Conservation (phyloP, 768 basidiomycete species). For the Infundibulicybe gibba region DNA sequence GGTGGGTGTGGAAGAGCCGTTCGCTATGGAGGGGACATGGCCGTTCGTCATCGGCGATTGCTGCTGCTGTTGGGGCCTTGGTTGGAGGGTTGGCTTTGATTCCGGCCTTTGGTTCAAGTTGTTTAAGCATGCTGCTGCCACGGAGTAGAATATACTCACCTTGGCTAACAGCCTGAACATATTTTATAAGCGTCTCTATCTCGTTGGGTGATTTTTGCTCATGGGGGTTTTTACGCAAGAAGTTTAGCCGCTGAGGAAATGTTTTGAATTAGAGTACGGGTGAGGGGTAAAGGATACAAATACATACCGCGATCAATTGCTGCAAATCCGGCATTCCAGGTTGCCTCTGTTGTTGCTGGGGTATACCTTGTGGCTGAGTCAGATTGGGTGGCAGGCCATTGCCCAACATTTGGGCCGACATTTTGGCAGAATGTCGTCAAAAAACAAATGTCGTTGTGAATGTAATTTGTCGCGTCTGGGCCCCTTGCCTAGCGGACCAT, state of each 20-base stretch:
- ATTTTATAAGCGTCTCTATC: constrained; percentile 42
- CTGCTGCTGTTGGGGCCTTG: constrained; percentile 23
- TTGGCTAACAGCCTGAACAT: constrained; percentile 41
- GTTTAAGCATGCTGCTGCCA: constrained; percentile 2
- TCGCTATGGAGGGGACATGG: constrained; percentile 37
- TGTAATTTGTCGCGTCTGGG: constrained; percentile 21
- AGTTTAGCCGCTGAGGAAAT: constrained; percentile 38
- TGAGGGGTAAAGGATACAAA: constrained; percentile 6
- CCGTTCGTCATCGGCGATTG: constrained; percentile 43
- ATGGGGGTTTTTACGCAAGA: constrained; percentile 45
- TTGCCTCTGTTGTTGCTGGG: constrained; percentile 21
- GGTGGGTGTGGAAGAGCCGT: constrained; percentile 34
- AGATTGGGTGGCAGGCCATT: constrained; percentile 34
- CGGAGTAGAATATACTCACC: constrained; percentile 20
- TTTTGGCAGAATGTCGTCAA: constrained; percentile 4
- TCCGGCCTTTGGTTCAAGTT: constrained; percentile 10
- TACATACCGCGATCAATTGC: constrained; percentile 39
- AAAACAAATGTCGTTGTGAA: constrained; percentile 8
- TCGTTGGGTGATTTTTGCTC: constrained; percentile 46
- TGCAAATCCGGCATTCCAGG: constrained; percentile 33
- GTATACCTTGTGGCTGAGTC: constrained; percentile 20
- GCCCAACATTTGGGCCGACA: constrained; percentile 27
- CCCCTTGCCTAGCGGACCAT: constrained; percentile 9
- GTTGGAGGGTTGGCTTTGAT: constrained; percentile 28
- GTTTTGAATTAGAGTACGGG: constrained; percentile 2